phyloP scores from a whole-genome alignment of 1,284 basidiomycete genomes.

The Mycosarcoma mackinlayi region DNA sequence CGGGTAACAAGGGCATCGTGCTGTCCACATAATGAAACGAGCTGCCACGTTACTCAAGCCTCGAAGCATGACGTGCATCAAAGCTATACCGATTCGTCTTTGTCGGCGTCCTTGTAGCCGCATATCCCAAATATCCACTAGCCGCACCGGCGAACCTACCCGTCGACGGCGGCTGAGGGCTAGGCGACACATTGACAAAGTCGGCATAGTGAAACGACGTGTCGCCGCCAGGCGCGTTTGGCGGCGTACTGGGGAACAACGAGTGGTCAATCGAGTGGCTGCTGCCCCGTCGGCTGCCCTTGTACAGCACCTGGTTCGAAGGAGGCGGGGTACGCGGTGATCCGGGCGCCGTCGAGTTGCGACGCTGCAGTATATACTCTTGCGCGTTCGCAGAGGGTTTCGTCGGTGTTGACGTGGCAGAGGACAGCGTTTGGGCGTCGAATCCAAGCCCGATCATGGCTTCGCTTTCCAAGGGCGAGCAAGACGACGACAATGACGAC shows the following conservation, averaged over 20 bases:
- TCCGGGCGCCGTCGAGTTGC: not conserved
- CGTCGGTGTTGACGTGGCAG: not conserved
- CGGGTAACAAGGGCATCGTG: too few relatives aligned
- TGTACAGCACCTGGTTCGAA: conserved; percentile 1
- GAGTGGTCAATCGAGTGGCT: too few relatives aligned
- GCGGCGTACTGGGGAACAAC: conserved; percentile 19
- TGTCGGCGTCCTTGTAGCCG: conserved; percentile 22
- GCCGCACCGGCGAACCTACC: conserved; percentile 6
- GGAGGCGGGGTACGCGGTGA: conserved; percentile 23
- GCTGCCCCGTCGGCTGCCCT: too few relatives aligned
- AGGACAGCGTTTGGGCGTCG: conserved; percentile 11
- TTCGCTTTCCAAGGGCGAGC: too few relatives aligned
- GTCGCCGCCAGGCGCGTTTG: conserved; percentile 32
- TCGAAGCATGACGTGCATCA: conserved; percentile 10
- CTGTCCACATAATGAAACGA: too few relatives aligned
- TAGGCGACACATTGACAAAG: conserved; percentile 53
- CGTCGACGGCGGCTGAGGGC: conserved; percentile 41
- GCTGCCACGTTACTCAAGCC: too few relatives aligned
- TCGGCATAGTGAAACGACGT: conserved; percentile 54
- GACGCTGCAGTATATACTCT: conserved; percentile 27
- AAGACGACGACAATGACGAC: not conserved
- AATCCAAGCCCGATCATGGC: conserved; percentile 16
- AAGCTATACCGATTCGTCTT: conserved; percentile 25
- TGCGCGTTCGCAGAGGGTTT: conserved; percentile 21
- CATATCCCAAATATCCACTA: not conserved